A percentile compares a stretch with the other conserved stretches of the same genome.
These are phyloP conservation scores for Fusarium lyarnte DNA, from an alignment of 2,329 filamentous ascomycete genomes.

Conservation along the genomic window DNA sequence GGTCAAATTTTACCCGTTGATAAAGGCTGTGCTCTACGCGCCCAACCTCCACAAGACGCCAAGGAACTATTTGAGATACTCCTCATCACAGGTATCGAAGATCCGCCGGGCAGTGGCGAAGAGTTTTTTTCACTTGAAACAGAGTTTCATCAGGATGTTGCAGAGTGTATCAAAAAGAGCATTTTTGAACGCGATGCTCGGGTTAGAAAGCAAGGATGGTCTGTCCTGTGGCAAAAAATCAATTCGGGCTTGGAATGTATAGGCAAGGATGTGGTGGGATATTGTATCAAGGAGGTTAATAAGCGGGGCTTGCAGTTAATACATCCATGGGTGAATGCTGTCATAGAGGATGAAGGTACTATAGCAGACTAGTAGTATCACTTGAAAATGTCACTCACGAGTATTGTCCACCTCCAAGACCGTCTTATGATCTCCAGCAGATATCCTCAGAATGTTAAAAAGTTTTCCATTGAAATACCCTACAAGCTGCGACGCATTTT, in stretches of 20 bases:
- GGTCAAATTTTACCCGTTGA: too few relatives aligned
- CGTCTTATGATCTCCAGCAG: too few relatives aligned
- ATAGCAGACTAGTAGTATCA: too few relatives aligned
- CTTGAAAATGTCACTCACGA: too few relatives aligned
- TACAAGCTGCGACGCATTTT: too few relatives aligned
- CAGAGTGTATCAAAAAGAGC: fast-evolving
- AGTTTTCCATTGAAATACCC: too few relatives aligned
- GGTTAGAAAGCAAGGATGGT: fast-evolving
- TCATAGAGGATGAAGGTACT: fast-evolving
- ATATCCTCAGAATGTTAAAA: too few relatives aligned
- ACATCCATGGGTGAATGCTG: background rate
- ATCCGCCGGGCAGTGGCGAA: fast-evolving
- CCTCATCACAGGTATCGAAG: fast-evolving
- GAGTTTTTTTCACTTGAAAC: fast-evolving
- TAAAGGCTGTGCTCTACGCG: too few relatives aligned
- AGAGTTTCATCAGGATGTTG: background rate
- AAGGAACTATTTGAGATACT: background rate
- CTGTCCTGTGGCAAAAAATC: fast-evolving
- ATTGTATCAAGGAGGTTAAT: fast-evolving
- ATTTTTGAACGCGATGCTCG: fast-evolving
- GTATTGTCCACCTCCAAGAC: too few relatives aligned
- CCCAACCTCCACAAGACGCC: too few relatives aligned
- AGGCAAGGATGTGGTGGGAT: fast-evolving
- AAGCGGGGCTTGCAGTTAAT: background rate
- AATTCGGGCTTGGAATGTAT: fast-evolving